These are phyloP conservation scores for Cytospora leucostoma DNA, from an alignment of 2,329 filamentous ascomycete genomes.

Conservation along the genomic window DNA sequence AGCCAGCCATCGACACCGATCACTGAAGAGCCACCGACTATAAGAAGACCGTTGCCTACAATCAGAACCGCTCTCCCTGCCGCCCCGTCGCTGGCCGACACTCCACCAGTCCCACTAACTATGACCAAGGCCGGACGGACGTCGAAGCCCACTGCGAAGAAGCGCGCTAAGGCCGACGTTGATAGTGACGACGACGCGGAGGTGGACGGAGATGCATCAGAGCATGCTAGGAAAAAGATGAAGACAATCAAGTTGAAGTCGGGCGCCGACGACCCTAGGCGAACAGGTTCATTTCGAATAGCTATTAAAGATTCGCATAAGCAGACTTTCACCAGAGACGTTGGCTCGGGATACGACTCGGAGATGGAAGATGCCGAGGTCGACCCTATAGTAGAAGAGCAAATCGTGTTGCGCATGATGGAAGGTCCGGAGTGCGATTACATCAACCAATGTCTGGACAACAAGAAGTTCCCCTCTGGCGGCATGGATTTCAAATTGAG, in stretches of 20 bases:
- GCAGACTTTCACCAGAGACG: constrained; percentile 56
- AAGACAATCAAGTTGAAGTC: constrained; percentile 39
- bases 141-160: constrained; percentile 63
- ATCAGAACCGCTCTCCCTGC: constrained; percentile 34
- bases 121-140: constrained; percentile 64
- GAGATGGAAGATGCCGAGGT: constrained; percentile 87
- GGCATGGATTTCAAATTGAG: constrained; percentile 76
- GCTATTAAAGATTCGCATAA: constrained; percentile 45
- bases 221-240: constrained; percentile 33
- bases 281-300: constrained; percentile 15
- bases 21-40: constrained; percentile 18
- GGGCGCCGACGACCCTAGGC: constrained; percentile 5
- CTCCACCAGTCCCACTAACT: constrained; percentile 29
- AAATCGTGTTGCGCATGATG: constrained; percentile 85
- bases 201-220: constrained; percentile 42
- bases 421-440: constrained; percentile 86
- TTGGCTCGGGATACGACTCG: constrained; percentile 92
- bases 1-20: constrained; percentile 36
- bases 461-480: constrained; percentile 45
- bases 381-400: constrained; percentile 86
- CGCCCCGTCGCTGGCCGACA: constrained; percentile 36
- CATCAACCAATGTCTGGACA: constrained; percentile 45
- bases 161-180: constrained; percentile 58
- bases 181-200: constrained; percentile 49
- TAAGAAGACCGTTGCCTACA: constrained; percentile 26